Base-by-base conservation (phyloP, 202 grass and related monocot genomes). In the Digitaria exilis region DNA sequence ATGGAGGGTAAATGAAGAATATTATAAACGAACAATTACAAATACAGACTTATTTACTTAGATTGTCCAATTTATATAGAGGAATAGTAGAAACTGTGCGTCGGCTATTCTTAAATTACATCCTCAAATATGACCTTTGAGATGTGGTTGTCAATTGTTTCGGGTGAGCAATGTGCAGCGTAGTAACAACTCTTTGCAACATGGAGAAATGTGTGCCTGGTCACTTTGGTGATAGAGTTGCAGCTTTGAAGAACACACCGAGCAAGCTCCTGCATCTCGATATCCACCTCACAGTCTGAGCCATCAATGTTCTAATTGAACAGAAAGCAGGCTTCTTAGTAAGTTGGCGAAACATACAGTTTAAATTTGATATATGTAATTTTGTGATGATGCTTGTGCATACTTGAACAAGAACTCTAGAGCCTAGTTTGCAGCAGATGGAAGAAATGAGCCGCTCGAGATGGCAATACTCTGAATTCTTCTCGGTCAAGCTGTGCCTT, bases 121-220 rank as follows among this genome's bases (percentile, higher is more conserved):
- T 50, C 26, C 26, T 34, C 18, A 30, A 82, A 87, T 16, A 87
- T 11, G 12, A 87, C 78, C 71, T 24, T 52, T 28, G 41, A 50
- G n/a, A 87, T 87, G 41, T 87, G 78, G 16, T 2, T 21, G 18
- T 71, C 21, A 28, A 87, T 29, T 9, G 15, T 45, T 12, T 54
- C 61, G 0, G 60, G n/a, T 1, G 71, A 69, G 41, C 63, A 82
- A 14, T 82, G 72, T 14, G 71, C 52, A 28, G 13, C 30, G 1
- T 87, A 82, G 39, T 62, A 82, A 71, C 71, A 87, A 49, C 78
- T 77, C 54, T 82, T 87, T 0, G 32, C 71, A 0, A 87, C 78
- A 1, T 50, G n/a, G 2, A 87, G 85, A 21, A 81, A 82, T 51
- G 85, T 76, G 5, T 76, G 29, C 39, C 68, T 76, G 14, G 70